Conservation (phyloP, 306 rosid genomes). For the Prosopis cineraria region DNA sequence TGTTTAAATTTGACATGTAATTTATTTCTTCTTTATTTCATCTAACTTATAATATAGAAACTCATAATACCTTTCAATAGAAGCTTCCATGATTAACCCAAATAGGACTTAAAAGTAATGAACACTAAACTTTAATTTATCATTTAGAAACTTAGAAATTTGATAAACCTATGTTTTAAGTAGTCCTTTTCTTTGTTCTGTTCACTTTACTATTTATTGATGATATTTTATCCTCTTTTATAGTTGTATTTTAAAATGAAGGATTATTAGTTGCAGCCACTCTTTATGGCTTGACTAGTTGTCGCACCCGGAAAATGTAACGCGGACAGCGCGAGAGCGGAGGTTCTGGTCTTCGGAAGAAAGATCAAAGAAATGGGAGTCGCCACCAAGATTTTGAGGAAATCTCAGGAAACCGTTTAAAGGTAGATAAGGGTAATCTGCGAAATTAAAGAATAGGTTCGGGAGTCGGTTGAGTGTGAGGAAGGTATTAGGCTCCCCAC, state of each 20-base stretch:
- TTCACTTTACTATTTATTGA: background rate
- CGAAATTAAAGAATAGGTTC: no score
- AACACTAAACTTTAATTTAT: background rate
- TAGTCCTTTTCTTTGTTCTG: background rate
- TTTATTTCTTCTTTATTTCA: background rate
- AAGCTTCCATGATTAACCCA: background rate
- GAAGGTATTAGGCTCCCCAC: no score
- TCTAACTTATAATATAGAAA: background rate
- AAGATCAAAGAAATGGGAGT: no score
- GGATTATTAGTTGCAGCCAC: background rate
- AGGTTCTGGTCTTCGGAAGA: no score
- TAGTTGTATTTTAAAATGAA: background rate
- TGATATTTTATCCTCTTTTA: background rate
- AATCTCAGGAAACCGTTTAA: no score
- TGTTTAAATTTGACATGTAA: background rate
- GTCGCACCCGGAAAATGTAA: no score
- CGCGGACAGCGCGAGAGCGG: no score
- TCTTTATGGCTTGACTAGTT: background rate
- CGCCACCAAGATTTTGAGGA: no score
- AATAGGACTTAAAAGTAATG: background rate
- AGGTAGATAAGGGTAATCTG: no score
- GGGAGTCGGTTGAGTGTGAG: no score
- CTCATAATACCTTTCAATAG: background rate
- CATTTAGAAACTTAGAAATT: background rate
- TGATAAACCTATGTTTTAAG: background rate